Evolutionary conservation across 2,329 filamentous ascomycete species (phyloP).

Genomic region (Rachicladosporium sp.): DNA sequence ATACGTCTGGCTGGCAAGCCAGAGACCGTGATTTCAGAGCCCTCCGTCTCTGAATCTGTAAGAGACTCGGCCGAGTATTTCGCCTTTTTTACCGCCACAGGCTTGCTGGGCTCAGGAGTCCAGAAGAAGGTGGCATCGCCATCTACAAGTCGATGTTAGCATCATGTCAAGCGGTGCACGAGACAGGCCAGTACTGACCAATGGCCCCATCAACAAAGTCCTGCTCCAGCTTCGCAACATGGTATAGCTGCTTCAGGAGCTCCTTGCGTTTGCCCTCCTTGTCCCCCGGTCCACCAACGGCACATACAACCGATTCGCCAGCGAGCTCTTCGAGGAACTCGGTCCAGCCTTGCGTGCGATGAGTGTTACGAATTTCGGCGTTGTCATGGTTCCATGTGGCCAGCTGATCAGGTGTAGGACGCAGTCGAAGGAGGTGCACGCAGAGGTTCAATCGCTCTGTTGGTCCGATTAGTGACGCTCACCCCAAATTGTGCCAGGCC

Average conservation of each 20-base stretch:
- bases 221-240: constrained; percentile 12
- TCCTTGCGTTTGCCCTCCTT: constrained; percentile 6
- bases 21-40: no score
- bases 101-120: no score
- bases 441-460: constrained; percentile 19
- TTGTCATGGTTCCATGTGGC: constrained; percentile 16
- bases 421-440: constrained; percentile 19
- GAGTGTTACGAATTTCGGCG: constrained; percentile 12
- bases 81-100: no score
- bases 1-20: no score
- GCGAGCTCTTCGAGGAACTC: constrained; percentile 17
- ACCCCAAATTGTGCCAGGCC: not conserved
- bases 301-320: constrained; percentile 15
- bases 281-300: constrained; percentile 11
- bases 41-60: no score
- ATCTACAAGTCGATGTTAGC: no score
- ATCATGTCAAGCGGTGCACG: no score
- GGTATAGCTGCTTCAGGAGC: constrained; percentile 10
- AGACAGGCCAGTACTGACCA: constrained; percentile 6
- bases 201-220: constrained; percentile 6
- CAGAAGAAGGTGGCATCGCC: no score
- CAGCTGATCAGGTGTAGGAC: constrained; percentile 17
- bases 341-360: constrained; percentile 17
- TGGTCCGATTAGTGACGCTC: constrained; percentile 5
- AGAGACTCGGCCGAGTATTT: no score